Base-by-base conservation (phyloP, 202 grass and related monocot genomes). In the Sporobolus alterniflorus region DNA sequence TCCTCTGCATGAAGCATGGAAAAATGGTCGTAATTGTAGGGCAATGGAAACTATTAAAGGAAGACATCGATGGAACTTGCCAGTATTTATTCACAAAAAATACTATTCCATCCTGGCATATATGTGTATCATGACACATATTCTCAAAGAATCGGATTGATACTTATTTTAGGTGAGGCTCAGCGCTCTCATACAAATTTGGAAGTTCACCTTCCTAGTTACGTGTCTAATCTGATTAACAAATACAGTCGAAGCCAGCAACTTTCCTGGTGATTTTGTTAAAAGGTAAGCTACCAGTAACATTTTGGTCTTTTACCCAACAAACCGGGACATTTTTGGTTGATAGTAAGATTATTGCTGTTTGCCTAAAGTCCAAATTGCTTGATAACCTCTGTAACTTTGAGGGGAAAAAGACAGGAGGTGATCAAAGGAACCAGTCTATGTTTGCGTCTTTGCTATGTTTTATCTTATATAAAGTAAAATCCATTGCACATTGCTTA, bases 1-100 rank as follows among this genome's bases (percentile, higher is more conserved):
- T 94, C 67, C 92, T 82, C 92, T 94, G 89, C 87, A 87, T 47
- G 28, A 16, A 52, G 66, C 20, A 83, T 72, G 39, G 7, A 80
- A 12, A 62, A 33, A 41, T 21, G 7, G 46, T 76, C 14, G 71
- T 72, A 71, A 76, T 83, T 29, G 0, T 76, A 26, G 20, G 3
- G 3, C 59, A 54, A 18, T 31, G 50, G 29, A 52, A 59, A 72
- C 64, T 5, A 31, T 63, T 69, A 40, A n/a, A 52, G 55, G n/a
- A 55, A 76, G 64, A 34, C 64, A 77, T 44, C 20, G 15, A 63
- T 62, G 13, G 14, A 34, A 42, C 54, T 79, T 36, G n/a, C 25
- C 48, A 75, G 2, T 64, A 55, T 40, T 30, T 80, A 68, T 65
- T 71, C 29, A 26, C 57, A 29, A 21, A 47, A 46, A 16, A 40